Evolutionary conservation across 2,329 filamentous ascomycete species (phyloP), one percentile per base, ranked within the genome.

Genomic region (Trichoderma gracile): DNA sequence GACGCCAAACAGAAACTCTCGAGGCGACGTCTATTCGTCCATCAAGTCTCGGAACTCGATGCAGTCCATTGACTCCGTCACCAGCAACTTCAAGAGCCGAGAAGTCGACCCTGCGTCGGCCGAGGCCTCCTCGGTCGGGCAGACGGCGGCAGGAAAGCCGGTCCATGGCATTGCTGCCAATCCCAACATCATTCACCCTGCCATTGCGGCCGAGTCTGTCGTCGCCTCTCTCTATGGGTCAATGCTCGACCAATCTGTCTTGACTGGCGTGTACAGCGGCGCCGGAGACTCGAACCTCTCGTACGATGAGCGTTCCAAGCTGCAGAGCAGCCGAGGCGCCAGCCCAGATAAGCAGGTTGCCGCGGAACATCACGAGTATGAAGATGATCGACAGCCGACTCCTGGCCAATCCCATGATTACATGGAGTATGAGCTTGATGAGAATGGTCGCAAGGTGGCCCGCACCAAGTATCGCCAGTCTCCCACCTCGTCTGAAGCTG

Each of bases 191-290:
- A 84, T 96, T 3, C 87, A 93, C 70, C 88, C 86, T 1, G 86
- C 86, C 2, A 73, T 87, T 40, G 92, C 85, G 2, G 88, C 96
- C 0, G 93, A 97, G 76, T 97, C 93, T 15, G 91, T 90, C 10
- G 93, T 98, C 12, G 94, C 94, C 8, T 97, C 93, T 17, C 80
- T 98, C 7, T 89, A 95, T 70, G 92, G 93, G 19, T 94, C 92
- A 0, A 79, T 84, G 75, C 74, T 86, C 17, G 84, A 86, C 5
- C 84, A 84, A 58, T 96, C 92, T 2, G 85, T 89, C 14, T 74
- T 97, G 60, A 93, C 87, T 3, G 79, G 73, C 42, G 82, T 81
- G 10, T 83, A 82, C 67, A 69, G 65, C 25, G 68, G 77, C 67
- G 70, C 72, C 65, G 67, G 78, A 65, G 69, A 80, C 70, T 77